Conservation (phyloP, 768 basidiomycete genomes). For the Dictyophora rubrovolvata region DNA sequence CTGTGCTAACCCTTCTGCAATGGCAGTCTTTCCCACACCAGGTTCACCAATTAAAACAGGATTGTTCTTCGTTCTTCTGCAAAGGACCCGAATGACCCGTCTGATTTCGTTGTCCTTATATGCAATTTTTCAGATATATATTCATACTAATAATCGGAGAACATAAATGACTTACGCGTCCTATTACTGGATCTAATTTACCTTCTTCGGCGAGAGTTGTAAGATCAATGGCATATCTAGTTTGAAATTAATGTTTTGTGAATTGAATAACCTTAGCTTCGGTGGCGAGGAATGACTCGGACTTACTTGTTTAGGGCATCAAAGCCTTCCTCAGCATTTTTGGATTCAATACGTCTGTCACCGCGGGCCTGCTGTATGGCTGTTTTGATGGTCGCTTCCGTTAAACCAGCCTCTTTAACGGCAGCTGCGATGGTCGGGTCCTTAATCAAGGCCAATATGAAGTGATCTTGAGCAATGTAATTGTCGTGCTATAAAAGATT, state of each 20-base stretch:
- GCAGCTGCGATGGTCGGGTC: constrained; percentile 56
- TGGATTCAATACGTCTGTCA: constrained; percentile 76
- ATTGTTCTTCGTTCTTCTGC: constrained; percentile 90
- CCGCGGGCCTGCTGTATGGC: constrained; percentile 75
- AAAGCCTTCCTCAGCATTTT: constrained; percentile 83
- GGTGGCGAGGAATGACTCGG: constrained; percentile 14
- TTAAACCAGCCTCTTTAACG: constrained; percentile 68
- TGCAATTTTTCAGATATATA: neutral
- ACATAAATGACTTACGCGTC: constrained; percentile 29
- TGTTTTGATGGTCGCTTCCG: constrained; percentile 60
- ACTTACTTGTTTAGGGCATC: constrained; percentile 73
- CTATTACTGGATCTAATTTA: constrained; percentile 93
- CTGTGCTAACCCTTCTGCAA: constrained; percentile 92
- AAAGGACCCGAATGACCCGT: constrained; percentile 73
- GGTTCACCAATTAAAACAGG: constrained; percentile 95
- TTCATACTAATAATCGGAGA: neutral
- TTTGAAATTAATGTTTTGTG: neutral
- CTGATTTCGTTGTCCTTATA: constrained; percentile 73
- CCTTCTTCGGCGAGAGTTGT: constrained; percentile 84
- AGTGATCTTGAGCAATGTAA: constrained; percentile 88
- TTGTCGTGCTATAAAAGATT: constrained; percentile 47
- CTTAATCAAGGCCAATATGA: constrained; percentile 76
- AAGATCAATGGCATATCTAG: constrained; percentile 64
- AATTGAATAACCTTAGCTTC: neutral
- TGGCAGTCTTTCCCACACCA: constrained; percentile 92